Percentiles rank a stretch among this genome's conserved stretches.
phyloP scores from a whole-genome alignment of 176 grass and related monocot genomes.

The Oryza rufipogon region DNA sequence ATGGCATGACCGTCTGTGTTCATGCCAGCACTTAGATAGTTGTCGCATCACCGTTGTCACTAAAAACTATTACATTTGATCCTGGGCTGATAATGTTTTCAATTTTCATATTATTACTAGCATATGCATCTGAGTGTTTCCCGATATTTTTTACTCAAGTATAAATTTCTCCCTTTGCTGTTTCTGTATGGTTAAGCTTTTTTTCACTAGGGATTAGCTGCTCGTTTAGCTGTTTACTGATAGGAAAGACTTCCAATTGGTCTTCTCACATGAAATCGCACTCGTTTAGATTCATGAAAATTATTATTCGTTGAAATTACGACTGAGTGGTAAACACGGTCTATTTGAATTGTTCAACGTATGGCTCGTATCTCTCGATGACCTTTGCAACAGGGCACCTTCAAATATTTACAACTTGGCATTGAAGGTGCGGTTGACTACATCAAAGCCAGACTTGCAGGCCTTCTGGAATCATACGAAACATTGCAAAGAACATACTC shows the following conservation, averaged over 20 bases:
- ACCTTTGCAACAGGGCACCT: too few species aligned
- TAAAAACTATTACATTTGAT: conserved; percentile 5
- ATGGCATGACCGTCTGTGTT: background rate
- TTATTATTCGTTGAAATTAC: background rate
- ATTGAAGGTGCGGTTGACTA: too few species aligned
- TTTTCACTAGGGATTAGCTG: background rate
- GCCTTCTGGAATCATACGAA: too few species aligned
- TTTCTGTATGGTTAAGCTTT: background rate
- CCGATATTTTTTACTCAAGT: background rate
- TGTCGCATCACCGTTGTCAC: background rate
- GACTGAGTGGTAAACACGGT: background rate
- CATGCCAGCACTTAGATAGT: too few species aligned
- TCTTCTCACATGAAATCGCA: background rate
- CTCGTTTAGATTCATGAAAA: background rate
- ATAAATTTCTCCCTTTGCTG: background rate
- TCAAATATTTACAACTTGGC: background rate
- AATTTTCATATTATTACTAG: conserved; percentile 3
- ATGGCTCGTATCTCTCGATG: background rate
- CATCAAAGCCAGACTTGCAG: too few species aligned
- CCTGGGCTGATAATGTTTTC: background rate
- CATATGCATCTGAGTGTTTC: background rate
- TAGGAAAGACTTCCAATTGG: background rate
- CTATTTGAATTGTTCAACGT: background rate
- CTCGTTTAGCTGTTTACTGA: background rate
- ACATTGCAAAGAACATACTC: too few species aligned